Base-by-base conservation (phyloP, 2,329 filamentous ascomycete species). In the Zasmidium cellare region DNA sequence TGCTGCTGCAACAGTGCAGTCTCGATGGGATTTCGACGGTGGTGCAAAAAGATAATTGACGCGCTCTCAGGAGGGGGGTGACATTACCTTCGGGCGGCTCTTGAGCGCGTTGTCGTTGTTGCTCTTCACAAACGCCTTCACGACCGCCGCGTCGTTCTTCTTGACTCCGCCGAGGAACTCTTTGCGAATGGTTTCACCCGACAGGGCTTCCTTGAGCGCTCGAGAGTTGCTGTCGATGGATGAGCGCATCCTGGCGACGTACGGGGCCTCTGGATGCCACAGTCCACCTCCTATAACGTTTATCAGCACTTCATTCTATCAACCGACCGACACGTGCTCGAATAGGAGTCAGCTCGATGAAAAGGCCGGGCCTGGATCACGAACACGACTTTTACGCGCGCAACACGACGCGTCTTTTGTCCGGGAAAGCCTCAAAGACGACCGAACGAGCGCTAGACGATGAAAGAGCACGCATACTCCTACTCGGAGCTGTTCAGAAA, bases 101-200 rank as follows among this genome's bases (percentile, higher is more conserved):
- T 96, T 96, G 51, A 97, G 79, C 14, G 91, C 91, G 60, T 85
- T 88, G 58, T 86, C 84, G 63, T 83, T 77, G 68, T 96, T 97
- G 65, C 82, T 79, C 46, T 69, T 67, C 20, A 84, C 81, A 73
- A 96, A 96, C 1, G 88, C 88, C 63, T 84, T 53, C 12, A 61
- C 56, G n/a, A 38, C 56, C 3, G 51, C 46, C 6, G 45, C 51
- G 9, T 55, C 52, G 41, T 19, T 59, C 47, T 55, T 59, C 16
- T 45, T 24, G 22, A 38, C 50, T 11, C 35, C 46, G 11, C 35
- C 81, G 49, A 93, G 81, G 71, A 92, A 92, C 5, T 80, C 81
- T 55, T 79, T 79, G 59, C 85, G 84, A 69, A 94, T 83, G 0
- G 73, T 75, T 18, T 82, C 77, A 50, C 87, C 81, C 57, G 79